Evolutionary conservation across 768 basidiomycete genomes (phyloP).

Genomic region (Phlebiopsis gigantea): DNA sequence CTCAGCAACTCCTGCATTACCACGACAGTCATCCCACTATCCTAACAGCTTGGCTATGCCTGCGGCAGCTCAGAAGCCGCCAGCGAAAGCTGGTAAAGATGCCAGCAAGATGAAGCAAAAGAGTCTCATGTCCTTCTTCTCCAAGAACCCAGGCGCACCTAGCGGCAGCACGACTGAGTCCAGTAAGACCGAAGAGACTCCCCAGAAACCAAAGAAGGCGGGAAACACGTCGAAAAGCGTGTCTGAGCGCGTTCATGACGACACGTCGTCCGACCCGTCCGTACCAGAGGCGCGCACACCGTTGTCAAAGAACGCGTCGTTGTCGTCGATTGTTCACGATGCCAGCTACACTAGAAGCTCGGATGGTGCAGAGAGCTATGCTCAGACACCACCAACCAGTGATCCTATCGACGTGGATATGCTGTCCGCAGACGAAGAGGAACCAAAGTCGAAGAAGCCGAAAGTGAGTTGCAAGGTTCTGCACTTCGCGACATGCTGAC

Average conservation of each 20-base stretch:
- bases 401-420: conserved; percentile 76
- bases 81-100: neutral
- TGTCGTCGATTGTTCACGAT: conserved; percentile 36
- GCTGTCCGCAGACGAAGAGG: conserved; percentile 46
- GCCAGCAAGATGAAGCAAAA: conserved; percentile 55
- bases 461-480: conserved; percentile 10
- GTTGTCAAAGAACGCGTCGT: conserved; percentile 16
- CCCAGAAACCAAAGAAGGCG: neutral
- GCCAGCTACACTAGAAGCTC: conserved; percentile 38
- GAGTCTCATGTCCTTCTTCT: conserved; percentile 67
- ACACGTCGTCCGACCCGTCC: conserved; percentile 16
- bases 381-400: conserved; percentile 71
- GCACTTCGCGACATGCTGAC: neutral
- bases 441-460: conserved; percentile 18
- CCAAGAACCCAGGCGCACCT: conserved; percentile 18
- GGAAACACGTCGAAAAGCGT: neutral
- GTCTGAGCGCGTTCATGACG: conserved; percentile 11
- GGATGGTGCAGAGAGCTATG: conserved; percentile 40
- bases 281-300: conserved; percentile 17
- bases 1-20: too few relatives aligned
- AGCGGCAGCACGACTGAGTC: neutral
- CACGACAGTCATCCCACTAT: too few relatives aligned
- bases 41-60: too few relatives aligned
- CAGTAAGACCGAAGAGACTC: neutral
- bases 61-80: neutral